Evolutionary conservation across 805 yeast genomes (phyloP).

Genomic region (Cyberlindnera maritima): DNA sequence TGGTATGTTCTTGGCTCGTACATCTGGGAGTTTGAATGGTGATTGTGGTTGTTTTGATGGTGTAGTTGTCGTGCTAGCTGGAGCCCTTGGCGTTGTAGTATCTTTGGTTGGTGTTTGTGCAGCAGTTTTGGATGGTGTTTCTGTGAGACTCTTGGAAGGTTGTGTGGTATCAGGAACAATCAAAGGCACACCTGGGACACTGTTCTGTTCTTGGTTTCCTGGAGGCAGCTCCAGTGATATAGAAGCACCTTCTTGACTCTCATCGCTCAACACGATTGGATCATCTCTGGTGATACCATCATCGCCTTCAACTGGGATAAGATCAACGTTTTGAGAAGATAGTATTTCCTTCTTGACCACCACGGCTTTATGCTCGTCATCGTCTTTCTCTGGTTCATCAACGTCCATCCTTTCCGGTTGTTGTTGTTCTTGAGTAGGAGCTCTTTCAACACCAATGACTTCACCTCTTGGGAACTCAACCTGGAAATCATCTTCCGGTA

Average conservation of each 20-base stretch:
- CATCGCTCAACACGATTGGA: not conserved
- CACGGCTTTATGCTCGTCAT: not conserved
- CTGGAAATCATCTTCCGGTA: not conserved
- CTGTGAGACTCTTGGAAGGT: no score
- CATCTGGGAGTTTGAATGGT: no score
- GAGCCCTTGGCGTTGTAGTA: no score
- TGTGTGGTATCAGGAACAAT: no score
- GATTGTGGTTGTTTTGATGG: no score
- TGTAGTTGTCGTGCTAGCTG: no score
- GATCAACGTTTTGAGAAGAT: no score
- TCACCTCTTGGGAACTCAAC: not conserved
- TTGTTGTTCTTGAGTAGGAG: not conserved
- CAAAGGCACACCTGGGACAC: no score
- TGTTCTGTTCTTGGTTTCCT: conserved; percentile 4
- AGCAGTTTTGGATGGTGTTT: no score
- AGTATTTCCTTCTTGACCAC: not conserved
- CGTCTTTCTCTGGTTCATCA: not conserved
- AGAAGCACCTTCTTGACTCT: not conserved
- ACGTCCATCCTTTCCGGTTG: not conserved
- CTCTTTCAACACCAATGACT: not conserved
- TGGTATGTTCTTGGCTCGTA: no score
- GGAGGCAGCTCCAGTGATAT: conserved; percentile 6
- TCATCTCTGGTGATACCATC: not conserved
- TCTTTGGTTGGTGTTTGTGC: no score
- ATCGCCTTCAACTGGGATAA: not conserved